These are phyloP conservation scores for Xylaria digitata DNA, from an alignment of 2,329 filamentous ascomycete genomes.

Conservation along the genomic window DNA sequence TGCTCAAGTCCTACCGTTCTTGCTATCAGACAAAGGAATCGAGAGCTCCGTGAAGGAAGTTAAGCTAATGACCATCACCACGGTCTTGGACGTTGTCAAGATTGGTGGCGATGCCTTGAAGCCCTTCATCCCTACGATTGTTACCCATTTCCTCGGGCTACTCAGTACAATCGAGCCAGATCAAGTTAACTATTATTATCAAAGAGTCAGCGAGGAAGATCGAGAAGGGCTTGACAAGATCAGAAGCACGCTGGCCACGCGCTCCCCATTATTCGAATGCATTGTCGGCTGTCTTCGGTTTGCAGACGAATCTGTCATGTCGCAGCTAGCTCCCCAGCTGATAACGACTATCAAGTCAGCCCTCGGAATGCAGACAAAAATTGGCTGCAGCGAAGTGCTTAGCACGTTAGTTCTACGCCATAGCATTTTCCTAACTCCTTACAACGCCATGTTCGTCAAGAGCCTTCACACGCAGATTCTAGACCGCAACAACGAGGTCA, in stretches of 20 bases:
- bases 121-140: constrained; percentile 82
- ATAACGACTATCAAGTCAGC: constrained; percentile 85
- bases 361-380: constrained; percentile 92
- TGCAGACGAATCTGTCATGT: constrained; percentile 82
- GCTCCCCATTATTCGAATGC: constrained; percentile 90
- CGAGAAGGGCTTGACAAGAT: constrained; percentile 91
- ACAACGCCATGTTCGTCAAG: constrained; percentile 80
- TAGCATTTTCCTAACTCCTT: constrained; percentile 76
- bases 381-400: constrained; percentile 87
- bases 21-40: constrained; percentile 87
- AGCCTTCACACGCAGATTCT: constrained; percentile 83
- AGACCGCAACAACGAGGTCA: constrained; percentile 94
- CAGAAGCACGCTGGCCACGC: constrained; percentile 82
- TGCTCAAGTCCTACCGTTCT: constrained; percentile 86
- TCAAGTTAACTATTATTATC: constrained; percentile 90
- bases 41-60: constrained; percentile 91
- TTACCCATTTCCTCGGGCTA: constrained; percentile 82
- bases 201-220: constrained; percentile 87
- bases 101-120: constrained; percentile 82
- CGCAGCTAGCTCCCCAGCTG: constrained; percentile 75
- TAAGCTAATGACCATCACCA: constrained; percentile 82
- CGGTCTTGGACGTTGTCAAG: constrained; percentile 89
- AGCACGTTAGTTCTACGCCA: constrained; percentile 87
- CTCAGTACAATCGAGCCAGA: constrained; percentile 91
- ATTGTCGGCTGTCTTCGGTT: constrained; percentile 90